Percentiles rank a stretch among this genome's conserved stretches.
These are phyloP conservation scores for Sphagnurus paluster DNA, from an alignment of 1,284 basidiomycete genomes.

Conservation along the genomic window DNA sequence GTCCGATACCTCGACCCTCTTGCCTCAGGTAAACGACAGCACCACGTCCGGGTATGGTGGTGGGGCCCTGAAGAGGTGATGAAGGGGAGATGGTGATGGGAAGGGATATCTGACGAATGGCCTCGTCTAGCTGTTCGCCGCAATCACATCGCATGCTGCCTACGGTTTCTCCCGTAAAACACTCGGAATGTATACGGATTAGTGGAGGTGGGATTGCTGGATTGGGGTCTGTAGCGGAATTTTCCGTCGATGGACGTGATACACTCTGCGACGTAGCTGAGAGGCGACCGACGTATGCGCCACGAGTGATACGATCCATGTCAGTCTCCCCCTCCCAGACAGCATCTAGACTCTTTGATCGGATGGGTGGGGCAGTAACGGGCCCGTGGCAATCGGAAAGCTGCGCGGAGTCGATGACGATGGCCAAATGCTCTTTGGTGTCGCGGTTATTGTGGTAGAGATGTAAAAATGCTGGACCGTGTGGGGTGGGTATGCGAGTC, in stretches of 20 bases:
- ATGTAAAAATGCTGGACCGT: slow-evolving; percentile 93
- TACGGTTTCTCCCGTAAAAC: slow-evolving; percentile 98
- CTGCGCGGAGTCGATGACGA: slow-evolving; percentile 92
- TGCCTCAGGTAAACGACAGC: slow-evolving; percentile 96
- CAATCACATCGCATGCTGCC: slow-evolving; percentile 99
- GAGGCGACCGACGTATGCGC: slow-evolving; percentile 90
- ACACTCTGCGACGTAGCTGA: slow-evolving; percentile 56
- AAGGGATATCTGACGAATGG: slow-evolving; percentile 87
- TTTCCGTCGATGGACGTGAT: slow-evolving; percentile 42
- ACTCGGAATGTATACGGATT: slow-evolving; percentile 96
- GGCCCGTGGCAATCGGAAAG: slow-evolving; percentile 43
- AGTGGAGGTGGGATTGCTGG: slow-evolving; percentile 70
- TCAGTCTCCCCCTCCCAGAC: slow-evolving; percentile 91
- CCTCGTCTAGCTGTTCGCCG: slow-evolving; percentile 97
- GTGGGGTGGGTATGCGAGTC: slow-evolving; percentile 95
- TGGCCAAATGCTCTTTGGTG: slow-evolving; percentile 95
- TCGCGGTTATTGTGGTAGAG: slow-evolving; percentile 93
- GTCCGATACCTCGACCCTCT: slow-evolving; percentile 97
- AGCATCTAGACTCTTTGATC: slow-evolving; percentile 83
- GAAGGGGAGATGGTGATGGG: slow-evolving; percentile 53
- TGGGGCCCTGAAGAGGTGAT: slow-evolving; percentile 29
- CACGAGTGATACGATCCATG: slow-evolving; percentile 91
- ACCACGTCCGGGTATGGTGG: slow-evolving; percentile 78
- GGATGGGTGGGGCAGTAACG: slow-evolving; percentile 57
- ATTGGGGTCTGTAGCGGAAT: slow-evolving; percentile 17